Evolutionary conservation across 1,139 yeast genomes (phyloP).

Genomic region (Suhomyces terraborum): DNA sequence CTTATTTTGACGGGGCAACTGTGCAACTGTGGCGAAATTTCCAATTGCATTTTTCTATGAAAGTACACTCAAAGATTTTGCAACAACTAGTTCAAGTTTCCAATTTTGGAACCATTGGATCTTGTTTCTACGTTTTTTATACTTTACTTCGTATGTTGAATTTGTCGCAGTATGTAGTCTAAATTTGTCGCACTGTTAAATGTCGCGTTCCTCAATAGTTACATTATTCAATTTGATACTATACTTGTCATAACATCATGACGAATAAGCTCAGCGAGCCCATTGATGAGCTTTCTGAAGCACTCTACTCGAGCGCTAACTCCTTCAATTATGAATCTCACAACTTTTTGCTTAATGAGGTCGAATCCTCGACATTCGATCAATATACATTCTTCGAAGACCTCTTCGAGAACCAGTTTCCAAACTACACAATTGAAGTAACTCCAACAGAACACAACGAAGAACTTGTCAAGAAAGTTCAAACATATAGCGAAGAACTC

Average conservation of each 20-base stretch:
- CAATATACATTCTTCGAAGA: slow-evolving; percentile 9
- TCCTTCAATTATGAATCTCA: background rate
- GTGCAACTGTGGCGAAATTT: too few species aligned
- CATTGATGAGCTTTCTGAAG: slow-evolving; percentile 10
- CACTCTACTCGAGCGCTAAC: background rate
- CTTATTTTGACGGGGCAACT: too few species aligned
- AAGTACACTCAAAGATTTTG: too few species aligned
- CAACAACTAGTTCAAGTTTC: too few species aligned
- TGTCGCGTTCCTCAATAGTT: background rate
- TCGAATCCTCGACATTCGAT: slow-evolving; percentile 5
- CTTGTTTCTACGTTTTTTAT: too few species aligned
- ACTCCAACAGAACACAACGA: slow-evolving; percentile 5
- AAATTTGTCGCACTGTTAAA: background rate
- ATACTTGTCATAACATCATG: slow-evolving; percentile 1
- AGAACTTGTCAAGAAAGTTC: slow-evolving; percentile 15
- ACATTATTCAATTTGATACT: background rate
- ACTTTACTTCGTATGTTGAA: too few species aligned
- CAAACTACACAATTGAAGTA: slow-evolving; percentile 13
- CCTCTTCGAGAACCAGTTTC: slow-evolving; percentile 3
- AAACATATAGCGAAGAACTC: slow-evolving; percentile 23
- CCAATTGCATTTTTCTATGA: too few species aligned
- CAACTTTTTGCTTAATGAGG: slow-evolving; percentile 5
- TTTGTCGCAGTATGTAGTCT: too few species aligned
- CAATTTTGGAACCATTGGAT: too few species aligned
- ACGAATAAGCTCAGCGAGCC: slow-evolving; percentile 9